These are phyloP conservation scores for Fusarium xylarioides DNA, from an alignment of 2,329 filamentous ascomycete species.

Conservation along the genomic window DNA sequence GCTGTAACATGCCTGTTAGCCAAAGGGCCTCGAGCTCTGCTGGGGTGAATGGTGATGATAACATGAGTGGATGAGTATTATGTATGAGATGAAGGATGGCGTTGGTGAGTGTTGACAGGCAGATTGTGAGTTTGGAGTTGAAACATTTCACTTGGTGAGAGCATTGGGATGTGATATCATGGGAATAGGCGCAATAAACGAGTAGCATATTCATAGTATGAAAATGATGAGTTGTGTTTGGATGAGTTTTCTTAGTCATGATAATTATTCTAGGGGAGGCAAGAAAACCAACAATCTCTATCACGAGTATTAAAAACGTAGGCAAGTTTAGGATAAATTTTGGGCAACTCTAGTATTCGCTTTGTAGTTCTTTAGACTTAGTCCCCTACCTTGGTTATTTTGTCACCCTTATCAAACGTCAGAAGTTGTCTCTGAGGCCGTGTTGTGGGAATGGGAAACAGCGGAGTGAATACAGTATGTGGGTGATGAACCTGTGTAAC, in stretches of 20 bases:
- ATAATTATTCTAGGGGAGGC: not conserved
- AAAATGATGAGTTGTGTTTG: not conserved
- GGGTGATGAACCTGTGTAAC: not conserved
- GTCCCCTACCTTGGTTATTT: not conserved
- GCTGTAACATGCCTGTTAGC: constrained; percentile 23
- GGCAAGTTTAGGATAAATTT: not conserved
- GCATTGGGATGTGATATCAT: not conserved
- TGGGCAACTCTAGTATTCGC: too few species aligned
- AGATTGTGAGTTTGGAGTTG: constrained; percentile 18
- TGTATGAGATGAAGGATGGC: not conserved
- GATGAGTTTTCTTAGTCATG: not conserved
- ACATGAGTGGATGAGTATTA: not conserved
- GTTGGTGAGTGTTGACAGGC: not conserved
- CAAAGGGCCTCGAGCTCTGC: not conserved
- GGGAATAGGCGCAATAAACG: constrained; percentile 22
- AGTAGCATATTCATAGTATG: not conserved
- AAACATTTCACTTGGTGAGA: constrained; percentile 1
- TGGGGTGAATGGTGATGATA: constrained; percentile 12
- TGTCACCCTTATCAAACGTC: not conserved
- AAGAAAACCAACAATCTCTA: not conserved
- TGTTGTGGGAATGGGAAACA: not conserved
- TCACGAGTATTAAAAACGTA: not conserved
- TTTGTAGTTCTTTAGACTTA: not conserved
- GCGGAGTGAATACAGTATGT: not conserved
- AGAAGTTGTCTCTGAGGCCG: not conserved